Conservation (phyloP, 305 asterid species). For the Solanum hybrid region DNA sequence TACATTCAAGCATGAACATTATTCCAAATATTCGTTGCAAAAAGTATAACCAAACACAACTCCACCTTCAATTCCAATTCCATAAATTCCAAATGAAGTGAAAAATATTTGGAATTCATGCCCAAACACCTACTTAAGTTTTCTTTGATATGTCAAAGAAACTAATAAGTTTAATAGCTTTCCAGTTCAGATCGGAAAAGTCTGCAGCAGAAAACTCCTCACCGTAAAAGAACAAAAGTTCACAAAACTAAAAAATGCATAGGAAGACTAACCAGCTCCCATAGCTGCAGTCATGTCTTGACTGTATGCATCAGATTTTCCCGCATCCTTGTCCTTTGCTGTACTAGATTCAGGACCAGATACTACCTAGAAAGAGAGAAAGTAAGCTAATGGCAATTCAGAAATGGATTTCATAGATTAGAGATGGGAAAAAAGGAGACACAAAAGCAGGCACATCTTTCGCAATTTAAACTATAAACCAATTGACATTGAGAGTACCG, state of each 20-base stretch:
- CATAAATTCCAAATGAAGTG: background rate
- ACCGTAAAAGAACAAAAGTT: background rate
- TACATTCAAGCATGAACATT: background rate
- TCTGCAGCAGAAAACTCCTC: background rate
- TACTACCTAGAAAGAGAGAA: constrained; percentile 35
- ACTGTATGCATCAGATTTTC: constrained; percentile 74
- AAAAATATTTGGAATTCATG: background rate
- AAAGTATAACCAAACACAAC: background rate
- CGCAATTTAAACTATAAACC: background rate
- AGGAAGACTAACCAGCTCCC: constrained; percentile 74
- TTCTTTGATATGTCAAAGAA: background rate
- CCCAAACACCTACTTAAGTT: background rate
- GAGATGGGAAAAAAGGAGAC: background rate
- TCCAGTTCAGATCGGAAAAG: background rate
- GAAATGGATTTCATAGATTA: background rate
- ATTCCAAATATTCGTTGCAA: background rate
- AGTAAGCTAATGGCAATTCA: background rate
- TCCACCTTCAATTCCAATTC: background rate
- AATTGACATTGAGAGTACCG: background rate
- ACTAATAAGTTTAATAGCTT: background rate
- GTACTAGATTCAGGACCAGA: constrained; percentile 59
- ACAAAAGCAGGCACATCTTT: background rate
- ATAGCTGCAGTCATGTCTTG: constrained; percentile 90
- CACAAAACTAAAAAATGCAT: background rate
- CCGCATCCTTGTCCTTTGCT: constrained; percentile 22